Evolutionary conservation across 495 filamentous ascomycete genomes (phyloP).

Genomic region (Cladorrhinum samala): DNA sequence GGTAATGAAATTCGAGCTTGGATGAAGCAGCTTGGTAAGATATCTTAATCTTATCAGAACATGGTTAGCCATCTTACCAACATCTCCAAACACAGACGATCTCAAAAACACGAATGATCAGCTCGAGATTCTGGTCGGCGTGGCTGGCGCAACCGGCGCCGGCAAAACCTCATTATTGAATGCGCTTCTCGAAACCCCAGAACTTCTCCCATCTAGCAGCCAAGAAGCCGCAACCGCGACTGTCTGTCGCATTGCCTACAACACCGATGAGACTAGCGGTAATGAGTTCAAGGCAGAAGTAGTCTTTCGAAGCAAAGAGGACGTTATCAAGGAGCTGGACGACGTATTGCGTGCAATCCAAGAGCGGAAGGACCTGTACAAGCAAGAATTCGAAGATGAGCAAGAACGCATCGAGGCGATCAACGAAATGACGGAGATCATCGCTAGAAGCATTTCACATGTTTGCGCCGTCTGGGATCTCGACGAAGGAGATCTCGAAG

Average conservation of each 20-base stretch:
- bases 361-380: not conserved
- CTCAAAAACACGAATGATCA: not conserved
- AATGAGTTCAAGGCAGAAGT: constrained; percentile 16
- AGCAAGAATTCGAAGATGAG: constrained; percentile 4
- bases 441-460: not conserved
- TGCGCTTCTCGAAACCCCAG: constrained; percentile 12
- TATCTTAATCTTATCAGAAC: too few relatives aligned
- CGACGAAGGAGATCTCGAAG: constrained; percentile 18
- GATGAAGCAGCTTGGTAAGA: not conserved
- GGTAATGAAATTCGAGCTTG: constrained; percentile 2
- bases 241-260: constrained; percentile 15
- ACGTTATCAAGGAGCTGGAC: constrained; percentile 12
- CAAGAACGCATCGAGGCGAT: constrained; percentile 1
- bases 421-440: not conserved
- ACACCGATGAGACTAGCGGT: constrained; percentile 7
- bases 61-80: too few relatives aligned
- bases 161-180: constrained; percentile 25
- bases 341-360: constrained; percentile 5
- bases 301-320: constrained; percentile 12
- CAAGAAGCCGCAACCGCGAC: constrained; percentile 19
- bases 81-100: not conserved
- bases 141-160: constrained; percentile 21
- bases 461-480: constrained; percentile 9
- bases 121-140: constrained; percentile 20
- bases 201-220: constrained; percentile 21